A percentile compares a stretch with the other conserved stretches of the same genome.
These are phyloP conservation scores for Paramarasmius palmivorus DNA, from an alignment of 1,284 basidiomycete genomes.

Conservation along the genomic window DNA sequence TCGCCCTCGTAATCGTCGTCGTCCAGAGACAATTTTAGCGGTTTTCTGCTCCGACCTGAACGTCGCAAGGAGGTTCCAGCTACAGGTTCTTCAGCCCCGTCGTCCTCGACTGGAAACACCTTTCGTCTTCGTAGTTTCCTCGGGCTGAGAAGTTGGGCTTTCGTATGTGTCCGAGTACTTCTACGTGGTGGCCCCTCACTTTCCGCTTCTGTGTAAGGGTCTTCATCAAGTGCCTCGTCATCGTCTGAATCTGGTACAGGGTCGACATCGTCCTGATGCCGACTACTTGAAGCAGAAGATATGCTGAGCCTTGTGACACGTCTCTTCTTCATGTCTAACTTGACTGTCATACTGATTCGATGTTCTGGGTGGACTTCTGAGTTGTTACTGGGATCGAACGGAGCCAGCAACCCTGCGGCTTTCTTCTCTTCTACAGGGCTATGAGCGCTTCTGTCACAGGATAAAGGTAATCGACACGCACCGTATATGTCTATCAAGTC, in stretches of 20 bases:
- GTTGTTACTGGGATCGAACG: not conserved
- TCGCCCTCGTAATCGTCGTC: constrained; percentile 34
- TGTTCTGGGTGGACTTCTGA: constrained; percentile 1
- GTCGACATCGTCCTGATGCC: constrained; percentile 36
- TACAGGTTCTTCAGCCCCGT: constrained; percentile 32
- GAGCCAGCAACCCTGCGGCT: constrained; percentile 39
- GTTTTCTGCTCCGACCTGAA: constrained; percentile 38
- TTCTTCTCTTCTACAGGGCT: constrained; percentile 32
- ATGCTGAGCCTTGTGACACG: not conserved
- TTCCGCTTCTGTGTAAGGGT: constrained; percentile 25
- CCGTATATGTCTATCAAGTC: constrained; percentile 58
- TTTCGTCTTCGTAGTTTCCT: constrained; percentile 51
- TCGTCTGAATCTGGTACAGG: constrained; percentile 26
- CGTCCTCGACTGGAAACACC: constrained; percentile 35
- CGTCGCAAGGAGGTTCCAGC: constrained; percentile 26
- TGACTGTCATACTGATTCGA: not conserved
- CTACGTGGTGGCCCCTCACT: constrained; percentile 26
- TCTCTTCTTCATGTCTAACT: constrained; percentile 1
- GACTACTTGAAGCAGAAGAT: constrained; percentile 24
- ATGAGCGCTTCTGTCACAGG: constrained; percentile 10
- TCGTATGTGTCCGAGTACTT: constrained; percentile 23
- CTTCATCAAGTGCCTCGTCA: constrained; percentile 28
- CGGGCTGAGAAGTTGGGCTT: constrained; percentile 52
- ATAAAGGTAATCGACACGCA: constrained; percentile 32
- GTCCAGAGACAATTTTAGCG: constrained; percentile 34